Percentiles rank a stretch among this genome's conserved stretches.
Conservation (phyloP, 148 eudicot genomes). For the Hydrangea macrophylla region DNA sequence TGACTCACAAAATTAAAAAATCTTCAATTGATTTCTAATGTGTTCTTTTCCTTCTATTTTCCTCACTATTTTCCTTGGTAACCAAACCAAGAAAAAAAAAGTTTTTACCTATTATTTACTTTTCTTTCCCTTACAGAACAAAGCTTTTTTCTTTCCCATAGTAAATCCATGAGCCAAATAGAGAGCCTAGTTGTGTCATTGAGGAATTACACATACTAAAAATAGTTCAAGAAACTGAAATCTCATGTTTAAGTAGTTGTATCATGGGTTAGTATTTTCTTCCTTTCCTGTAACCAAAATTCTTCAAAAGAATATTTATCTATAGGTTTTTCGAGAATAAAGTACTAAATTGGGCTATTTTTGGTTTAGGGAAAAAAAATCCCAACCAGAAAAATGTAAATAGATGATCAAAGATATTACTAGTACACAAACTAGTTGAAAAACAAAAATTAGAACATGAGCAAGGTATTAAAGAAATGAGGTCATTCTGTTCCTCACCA, state of each 20-base stretch:
- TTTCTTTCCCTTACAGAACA: too few relatives aligned
- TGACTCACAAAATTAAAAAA: too few relatives aligned
- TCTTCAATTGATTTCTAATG: too few relatives aligned
- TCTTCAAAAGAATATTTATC: neutral
- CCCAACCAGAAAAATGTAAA: neutral
- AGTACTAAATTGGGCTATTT: neutral
- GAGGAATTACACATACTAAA: neutral
- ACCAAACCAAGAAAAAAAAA: too few relatives aligned
- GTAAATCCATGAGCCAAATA: too few relatives aligned
- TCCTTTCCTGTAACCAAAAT: neutral
- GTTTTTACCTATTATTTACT: too few relatives aligned
- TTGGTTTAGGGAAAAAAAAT: neutral
- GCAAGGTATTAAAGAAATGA: neutral
- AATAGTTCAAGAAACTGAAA: neutral
- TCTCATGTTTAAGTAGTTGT: too few relatives aligned
- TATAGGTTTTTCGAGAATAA: neutral
- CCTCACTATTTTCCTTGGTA: too few relatives aligned
- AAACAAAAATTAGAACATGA: constrained; percentile 6
- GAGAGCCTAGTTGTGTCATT: neutral
- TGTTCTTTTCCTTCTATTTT: too few relatives aligned
- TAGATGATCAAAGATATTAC: constrained; percentile 7
- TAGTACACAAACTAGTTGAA: constrained; percentile 1
- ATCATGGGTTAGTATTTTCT: neutral
- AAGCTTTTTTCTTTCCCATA: too few relatives aligned
- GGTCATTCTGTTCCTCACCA: constrained; percentile 7